phyloP scores from a whole-genome alignment of 1,139 yeast species.

The Saccharomycopsis crataegensis region DNA sequence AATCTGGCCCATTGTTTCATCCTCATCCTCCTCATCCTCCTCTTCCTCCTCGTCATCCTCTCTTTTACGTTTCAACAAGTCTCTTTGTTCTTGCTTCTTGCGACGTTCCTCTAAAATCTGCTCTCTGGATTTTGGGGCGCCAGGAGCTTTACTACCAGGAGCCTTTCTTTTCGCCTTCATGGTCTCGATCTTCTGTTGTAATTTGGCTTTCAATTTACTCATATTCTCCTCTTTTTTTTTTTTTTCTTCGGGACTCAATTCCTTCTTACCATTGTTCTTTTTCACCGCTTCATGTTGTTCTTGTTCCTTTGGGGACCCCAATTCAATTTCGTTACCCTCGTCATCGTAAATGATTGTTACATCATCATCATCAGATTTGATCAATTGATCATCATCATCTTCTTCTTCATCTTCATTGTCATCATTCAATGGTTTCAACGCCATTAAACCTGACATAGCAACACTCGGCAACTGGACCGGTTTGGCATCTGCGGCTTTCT shows the following conservation, averaged over 20 bases:
- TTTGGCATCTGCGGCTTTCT: constrained; percentile 35
- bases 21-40: constrained; percentile 14
- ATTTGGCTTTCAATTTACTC: constrained; percentile 58
- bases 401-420: constrained; percentile 18
- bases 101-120: constrained; percentile 58
- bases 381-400: constrained; percentile 22
- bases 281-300: constrained; percentile 15
- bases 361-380: constrained; percentile 30
- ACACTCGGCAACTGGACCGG: constrained; percentile 57
- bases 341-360: constrained; percentile 62
- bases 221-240: constrained; percentile 48
- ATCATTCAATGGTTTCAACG: constrained; percentile 11
- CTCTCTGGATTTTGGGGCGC: constrained; percentile 78
- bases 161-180: constrained; percentile 84
- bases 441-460: no score
- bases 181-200: constrained; percentile 62
- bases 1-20: constrained; percentile 25
- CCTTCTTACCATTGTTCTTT: constrained; percentile 6
- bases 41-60: constrained; percentile 18
- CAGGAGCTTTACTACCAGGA: constrained; percentile 71
- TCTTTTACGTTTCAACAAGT: constrained; percentile 15
- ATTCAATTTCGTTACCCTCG: constrained; percentile 59
- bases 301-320: not conserved
- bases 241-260: constrained; percentile 33
- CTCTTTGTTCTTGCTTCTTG: constrained; percentile 29